phyloP scores from a whole-genome alignment of 495 filamentous ascomycete genomes.

The Durotheca rogersii region DNA sequence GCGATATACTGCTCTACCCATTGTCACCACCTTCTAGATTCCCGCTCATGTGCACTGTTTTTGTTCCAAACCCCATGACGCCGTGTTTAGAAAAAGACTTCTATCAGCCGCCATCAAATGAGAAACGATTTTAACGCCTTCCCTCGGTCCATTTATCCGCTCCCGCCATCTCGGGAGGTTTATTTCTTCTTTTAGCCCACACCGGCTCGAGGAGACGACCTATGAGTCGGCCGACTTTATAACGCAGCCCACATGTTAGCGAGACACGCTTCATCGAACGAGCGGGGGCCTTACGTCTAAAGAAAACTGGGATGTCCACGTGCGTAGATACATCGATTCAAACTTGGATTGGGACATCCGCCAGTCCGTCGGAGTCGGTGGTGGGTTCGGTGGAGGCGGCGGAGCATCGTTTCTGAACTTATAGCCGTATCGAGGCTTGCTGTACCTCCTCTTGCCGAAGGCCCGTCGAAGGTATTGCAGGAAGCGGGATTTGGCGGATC shows the following conservation, averaged over 20 bases:
- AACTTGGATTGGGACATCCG: neutral
- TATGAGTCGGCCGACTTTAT: conserved; percentile 6
- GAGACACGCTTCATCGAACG: neutral
- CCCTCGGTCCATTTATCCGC: neutral
- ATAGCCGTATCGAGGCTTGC: conserved; percentile 20
- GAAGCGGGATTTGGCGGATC: neutral
- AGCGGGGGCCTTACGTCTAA: conserved; percentile 15
- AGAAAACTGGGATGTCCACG: neutral
- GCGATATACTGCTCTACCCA: neutral
- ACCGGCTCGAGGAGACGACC: neutral
- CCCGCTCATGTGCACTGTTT: too few relatives aligned
- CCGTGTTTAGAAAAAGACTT: neutral
- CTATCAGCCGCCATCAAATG: neutral
- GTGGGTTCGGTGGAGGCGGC: conserved; percentile 49
- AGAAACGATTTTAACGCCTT: neutral
- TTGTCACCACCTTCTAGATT: neutral
- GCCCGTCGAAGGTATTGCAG: neutral
- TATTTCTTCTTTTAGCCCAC: neutral
- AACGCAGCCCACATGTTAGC: conserved; percentile 2
- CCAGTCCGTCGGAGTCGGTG: conserved; percentile 43
- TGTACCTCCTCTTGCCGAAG: neutral
- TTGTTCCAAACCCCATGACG: neutral
- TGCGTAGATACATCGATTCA: neutral
- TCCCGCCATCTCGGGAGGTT: neutral
- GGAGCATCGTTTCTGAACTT: conserved; percentile 46